Conservation (phyloP, 441 rosid species). For the Sinapis alba region DNA sequence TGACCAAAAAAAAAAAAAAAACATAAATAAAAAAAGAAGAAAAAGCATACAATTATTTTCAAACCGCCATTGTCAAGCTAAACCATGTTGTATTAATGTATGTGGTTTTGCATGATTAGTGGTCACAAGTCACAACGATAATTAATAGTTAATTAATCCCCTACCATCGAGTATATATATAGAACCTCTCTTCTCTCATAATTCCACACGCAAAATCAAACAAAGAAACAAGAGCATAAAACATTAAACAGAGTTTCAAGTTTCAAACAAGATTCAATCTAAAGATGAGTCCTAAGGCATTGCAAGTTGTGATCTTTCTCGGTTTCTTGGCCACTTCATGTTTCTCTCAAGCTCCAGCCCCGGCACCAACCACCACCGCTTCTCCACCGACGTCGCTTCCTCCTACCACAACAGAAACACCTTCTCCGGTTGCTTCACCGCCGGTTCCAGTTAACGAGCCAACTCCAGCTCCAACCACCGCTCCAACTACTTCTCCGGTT, state of each 20-base stretch:
- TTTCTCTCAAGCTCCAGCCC: slow-evolving; percentile 69
- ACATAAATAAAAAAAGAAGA: not conserved
- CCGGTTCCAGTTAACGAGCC: slow-evolving; percentile 38
- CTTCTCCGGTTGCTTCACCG: slow-evolving; percentile 39
- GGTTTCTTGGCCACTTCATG: slow-evolving; percentile 72
- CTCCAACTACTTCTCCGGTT: slow-evolving; percentile 37
- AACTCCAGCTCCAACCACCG: slow-evolving; percentile 13
- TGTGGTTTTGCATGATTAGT: slow-evolving; percentile 32
- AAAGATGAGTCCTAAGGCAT: slow-evolving; percentile 48
- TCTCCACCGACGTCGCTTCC: slow-evolving; percentile 30
- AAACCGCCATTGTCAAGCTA: slow-evolving; percentile 36
- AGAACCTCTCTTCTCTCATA: slow-evolving; percentile 31
- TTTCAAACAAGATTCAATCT: slow-evolving; percentile 8
- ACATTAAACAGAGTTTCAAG: slow-evolving; percentile 16
- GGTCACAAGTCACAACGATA: not conserved
- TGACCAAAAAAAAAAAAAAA: not conserved
- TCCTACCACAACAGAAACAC: slow-evolving; percentile 26
- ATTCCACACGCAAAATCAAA: slow-evolving; percentile 17
- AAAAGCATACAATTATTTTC: slow-evolving; percentile 2
- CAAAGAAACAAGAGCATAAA: slow-evolving; percentile 1
- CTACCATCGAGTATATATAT: slow-evolving; percentile 35
- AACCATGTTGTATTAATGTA: slow-evolving; percentile 31
- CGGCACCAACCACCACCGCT: slow-evolving; percentile 46
- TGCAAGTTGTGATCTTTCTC: slow-evolving; percentile 55
- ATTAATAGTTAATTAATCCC: slow-evolving; percentile 4